Base-by-base conservation (phyloP, 495 filamentous ascomycete species). In the Aspergillus steynii region DNA sequence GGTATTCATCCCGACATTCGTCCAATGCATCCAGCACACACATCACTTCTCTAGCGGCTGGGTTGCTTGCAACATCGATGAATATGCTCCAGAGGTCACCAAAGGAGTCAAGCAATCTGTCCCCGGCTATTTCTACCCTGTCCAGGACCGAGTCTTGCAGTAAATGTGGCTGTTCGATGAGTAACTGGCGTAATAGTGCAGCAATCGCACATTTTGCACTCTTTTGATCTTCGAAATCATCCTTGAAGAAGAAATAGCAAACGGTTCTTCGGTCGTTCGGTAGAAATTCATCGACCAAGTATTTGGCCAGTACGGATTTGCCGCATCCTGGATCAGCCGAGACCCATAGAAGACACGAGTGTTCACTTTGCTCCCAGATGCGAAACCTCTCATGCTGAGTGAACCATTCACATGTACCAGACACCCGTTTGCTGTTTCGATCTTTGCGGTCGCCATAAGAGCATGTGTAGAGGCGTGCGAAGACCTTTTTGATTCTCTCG, bases 201-300 rank as follows among this genome's bases (percentile, higher is more conserved):
- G 71, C 74, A 2, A 85, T 60, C 6, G 81, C 81, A 29, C 53
- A 72, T 12, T 60, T 55, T 5, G 68, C 53, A 6, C 53, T 79
- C 50, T 65, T 81, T 54, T 83, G 79, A 25, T 82, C 73, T 9
- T 69, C 65, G 46, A 74, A 73, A 59, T 80, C 78, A 42, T 85
- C 82, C 55, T 85, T 85, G 70, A 87, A 85, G 65, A 86, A 86
- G 69, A 85, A 86, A 64, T 82, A 84, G 56, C 80, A 83, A 15
- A 70, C 60, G 1, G 61, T 63, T 29, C 29, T 10, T 26, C 50
- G 3, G n/a, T 20, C 20, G 25, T 28, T 32, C 8, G 55, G 37
- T 6, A 65, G 54, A 2, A 69, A 61, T 7, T 70, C 31, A 51
- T 86, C 77, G 3, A 82, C 58, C 1, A 86, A 62, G 32, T 75